These are phyloP conservation scores for Camelina laxa DNA, from an alignment of 345 rosid genomes.

Conservation along the genomic window DNA sequence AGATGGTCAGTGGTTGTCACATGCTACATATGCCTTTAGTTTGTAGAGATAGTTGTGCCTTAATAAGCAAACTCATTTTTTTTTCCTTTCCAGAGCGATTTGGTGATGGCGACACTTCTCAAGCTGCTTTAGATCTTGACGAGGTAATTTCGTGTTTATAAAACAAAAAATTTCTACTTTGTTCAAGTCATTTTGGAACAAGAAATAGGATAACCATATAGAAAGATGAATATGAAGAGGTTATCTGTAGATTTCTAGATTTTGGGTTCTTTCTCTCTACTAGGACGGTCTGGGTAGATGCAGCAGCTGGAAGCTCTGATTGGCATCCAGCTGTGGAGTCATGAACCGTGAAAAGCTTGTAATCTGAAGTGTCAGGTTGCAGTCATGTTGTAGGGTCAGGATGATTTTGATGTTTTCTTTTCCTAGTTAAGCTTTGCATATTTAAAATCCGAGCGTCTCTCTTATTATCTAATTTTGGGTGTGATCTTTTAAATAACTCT, in stretches of 20 bases:
- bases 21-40: conserved; percentile 31
- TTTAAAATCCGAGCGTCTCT: neutral
- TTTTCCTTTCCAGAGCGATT: conserved; percentile 74
- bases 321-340: conserved; percentile 32
- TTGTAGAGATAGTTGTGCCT: conserved; percentile 14
- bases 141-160: conserved; percentile 61
- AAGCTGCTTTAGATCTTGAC: conserved; percentile 86
- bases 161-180: neutral
- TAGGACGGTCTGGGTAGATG: conserved; percentile 5
- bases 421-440: conserved; percentile 26
- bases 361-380: conserved; percentile 15
- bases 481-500: conserved; percentile 27
- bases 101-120: conserved; percentile 97
- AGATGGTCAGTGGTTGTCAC: conserved; percentile 75
- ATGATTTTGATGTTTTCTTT: conserved; percentile 8
- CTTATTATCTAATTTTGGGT: neutral
- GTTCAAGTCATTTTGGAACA: conserved; percentile 27
- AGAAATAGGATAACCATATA: conserved; percentile 22
- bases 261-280: conserved; percentile 18
- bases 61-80: conserved; percentile 26
- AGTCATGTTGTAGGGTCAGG: conserved; percentile 10
- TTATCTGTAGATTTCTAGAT: conserved; percentile 23
- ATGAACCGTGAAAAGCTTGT: conserved; percentile 8
- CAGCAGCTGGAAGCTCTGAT: conserved; percentile 29
- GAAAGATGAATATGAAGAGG: conserved; percentile 6